Conservation (phyloP, 345 rosid species). For the Diplotaxis tenuifolia region DNA sequence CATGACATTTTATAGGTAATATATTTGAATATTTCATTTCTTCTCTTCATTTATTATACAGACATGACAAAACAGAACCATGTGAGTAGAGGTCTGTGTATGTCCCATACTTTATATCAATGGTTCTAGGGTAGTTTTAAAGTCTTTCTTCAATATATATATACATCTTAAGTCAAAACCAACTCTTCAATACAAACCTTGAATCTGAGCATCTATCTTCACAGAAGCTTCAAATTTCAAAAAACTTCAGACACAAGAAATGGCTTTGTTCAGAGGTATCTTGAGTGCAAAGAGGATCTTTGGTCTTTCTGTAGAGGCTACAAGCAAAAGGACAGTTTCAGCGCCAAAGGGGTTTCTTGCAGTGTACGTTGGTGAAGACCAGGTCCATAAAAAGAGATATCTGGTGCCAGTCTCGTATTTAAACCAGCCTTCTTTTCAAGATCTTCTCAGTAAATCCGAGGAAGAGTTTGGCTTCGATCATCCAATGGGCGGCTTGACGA, state of each 20-base stretch:
- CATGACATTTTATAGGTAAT: background rate
- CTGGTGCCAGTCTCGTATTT: slow-evolving; percentile 45
- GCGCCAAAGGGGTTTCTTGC: slow-evolving; percentile 44
- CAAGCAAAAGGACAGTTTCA: slow-evolving; percentile 8
- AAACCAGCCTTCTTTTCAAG: slow-evolving; percentile 44
- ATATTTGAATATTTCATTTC: background rate
- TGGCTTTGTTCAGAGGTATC: slow-evolving; percentile 18
- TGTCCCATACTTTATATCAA: background rate
- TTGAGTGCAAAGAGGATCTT: slow-evolving; percentile 18
- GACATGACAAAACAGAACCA: slow-evolving; percentile 20
- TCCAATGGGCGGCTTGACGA: slow-evolving; percentile 51
- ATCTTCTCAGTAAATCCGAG: slow-evolving; percentile 42
- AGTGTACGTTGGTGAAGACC: slow-evolving; percentile 30
- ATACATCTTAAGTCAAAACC: slow-evolving; percentile 9
- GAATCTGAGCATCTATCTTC: background rate
- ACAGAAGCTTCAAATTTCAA: background rate
- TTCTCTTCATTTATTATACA: background rate
- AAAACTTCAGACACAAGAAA: background rate
- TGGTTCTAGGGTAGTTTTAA: background rate
- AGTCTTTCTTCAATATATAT: background rate
- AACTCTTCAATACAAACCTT: background rate
- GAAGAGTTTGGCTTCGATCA: slow-evolving; percentile 52
- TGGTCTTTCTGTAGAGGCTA: slow-evolving; percentile 25
- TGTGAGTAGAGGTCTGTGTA: slow-evolving; percentile 1
- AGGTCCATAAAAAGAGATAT: slow-evolving; percentile 39